These are phyloP conservation scores for Mortierella sp. DNA, from an alignment of 371 early-diverging fungal species.

Conservation along the genomic window DNA sequence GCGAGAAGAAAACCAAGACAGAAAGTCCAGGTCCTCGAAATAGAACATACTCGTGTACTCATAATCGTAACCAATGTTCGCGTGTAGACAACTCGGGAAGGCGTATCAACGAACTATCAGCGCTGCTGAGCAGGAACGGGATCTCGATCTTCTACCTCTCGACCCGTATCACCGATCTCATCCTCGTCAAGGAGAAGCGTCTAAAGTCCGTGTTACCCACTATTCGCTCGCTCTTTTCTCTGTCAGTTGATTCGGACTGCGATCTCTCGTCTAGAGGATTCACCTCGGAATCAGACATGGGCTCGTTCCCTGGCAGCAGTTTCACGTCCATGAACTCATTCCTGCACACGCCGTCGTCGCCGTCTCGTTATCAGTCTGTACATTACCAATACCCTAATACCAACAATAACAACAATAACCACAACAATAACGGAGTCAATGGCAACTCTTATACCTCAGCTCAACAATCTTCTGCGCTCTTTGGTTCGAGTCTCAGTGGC, in stretches of 20 bases:
- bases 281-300: constrained; percentile 30
- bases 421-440: constrained; percentile 2
- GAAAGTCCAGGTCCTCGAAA: no score
- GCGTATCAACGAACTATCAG: constrained; percentile 79
- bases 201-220: constrained; percentile 36
- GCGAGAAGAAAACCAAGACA: no score
- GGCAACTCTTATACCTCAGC: constrained; percentile 6
- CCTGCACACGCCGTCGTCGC: constrained; percentile 43
- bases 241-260: constrained; percentile 47
- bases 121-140: constrained; percentile 73
- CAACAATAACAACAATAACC: constrained; percentile 11
- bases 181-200: constrained; percentile 61
- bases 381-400: constrained; percentile 20
- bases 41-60: neutral
- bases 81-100: constrained; percentile 71
- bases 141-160: constrained; percentile 79
- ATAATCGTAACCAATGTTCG: neutral
- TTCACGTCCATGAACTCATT: constrained; percentile 50
- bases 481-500: constrained; percentile 28
- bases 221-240: constrained; percentile 39
- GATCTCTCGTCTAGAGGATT: constrained; percentile 30
- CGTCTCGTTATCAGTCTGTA: constrained; percentile 21
- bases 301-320: constrained; percentile 42
- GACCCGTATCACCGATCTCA: constrained; percentile 81
- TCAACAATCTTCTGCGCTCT: constrained; percentile 1